phyloP scores from a whole-genome alignment of 2,329 filamentous ascomycete genomes.

The Sordariomycetes sp. region DNA sequence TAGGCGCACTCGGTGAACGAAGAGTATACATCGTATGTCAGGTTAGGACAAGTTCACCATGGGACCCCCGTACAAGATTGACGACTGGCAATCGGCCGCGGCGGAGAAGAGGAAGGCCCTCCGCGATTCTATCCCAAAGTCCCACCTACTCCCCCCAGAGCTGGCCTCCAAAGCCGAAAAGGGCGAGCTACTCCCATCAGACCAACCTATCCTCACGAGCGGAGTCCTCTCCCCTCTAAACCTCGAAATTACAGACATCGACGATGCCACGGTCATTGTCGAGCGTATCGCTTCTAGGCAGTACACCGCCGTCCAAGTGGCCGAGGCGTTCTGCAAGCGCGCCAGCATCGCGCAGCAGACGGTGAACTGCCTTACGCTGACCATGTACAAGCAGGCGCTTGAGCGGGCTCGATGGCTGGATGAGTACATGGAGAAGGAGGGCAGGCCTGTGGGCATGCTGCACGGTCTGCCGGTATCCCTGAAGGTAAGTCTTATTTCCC shows the following conservation, averaged over 20 bases:
- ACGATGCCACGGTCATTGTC: conserved; percentile 23
- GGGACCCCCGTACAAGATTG: background rate
- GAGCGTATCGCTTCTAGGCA: conserved; percentile 19
- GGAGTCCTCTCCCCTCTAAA: conserved; percentile 22
- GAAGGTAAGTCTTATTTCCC: conserved; percentile 11
- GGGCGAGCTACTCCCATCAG: background rate
- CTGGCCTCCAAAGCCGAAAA: background rate
- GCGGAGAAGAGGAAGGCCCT: background rate
- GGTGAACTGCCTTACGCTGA: conserved; percentile 35
- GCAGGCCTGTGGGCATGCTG: conserved; percentile 36
- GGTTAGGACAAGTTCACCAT: background rate
- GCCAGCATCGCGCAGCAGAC: conserved; percentile 44
- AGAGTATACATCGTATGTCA: background rate
- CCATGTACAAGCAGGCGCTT: conserved; percentile 34
- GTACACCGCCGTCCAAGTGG: conserved; percentile 23
- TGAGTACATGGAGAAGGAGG: conserved; percentile 19
- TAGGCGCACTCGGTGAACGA: background rate
- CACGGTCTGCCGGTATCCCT: conserved; percentile 42
- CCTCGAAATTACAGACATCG: conserved; percentile 30
- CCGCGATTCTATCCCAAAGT: background rate
- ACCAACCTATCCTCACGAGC: background rate
- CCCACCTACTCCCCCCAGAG: background rate
- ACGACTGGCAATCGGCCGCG: background rate
- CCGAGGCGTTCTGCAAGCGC: conserved; percentile 39
- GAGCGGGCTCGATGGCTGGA: conserved; percentile 25